Conservation (phyloP, 1,284 basidiomycete species). For the Xerocomus amazonicus region DNA sequence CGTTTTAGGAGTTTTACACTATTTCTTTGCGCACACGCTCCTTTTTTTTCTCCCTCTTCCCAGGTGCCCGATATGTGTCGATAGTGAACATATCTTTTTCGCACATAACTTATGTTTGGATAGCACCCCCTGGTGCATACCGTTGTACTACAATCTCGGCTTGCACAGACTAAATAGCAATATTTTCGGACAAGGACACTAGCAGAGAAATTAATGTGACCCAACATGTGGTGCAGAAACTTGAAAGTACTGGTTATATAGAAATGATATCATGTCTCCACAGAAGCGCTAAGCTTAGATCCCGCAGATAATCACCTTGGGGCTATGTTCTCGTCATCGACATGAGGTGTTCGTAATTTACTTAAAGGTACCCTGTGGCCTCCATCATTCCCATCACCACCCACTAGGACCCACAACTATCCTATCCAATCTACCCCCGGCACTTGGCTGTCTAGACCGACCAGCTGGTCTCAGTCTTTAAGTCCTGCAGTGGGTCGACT, state of each 20-base stretch:
- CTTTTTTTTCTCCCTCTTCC: constrained; percentile 1
- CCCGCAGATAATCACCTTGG: not conserved
- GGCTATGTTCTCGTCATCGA: constrained; percentile 15
- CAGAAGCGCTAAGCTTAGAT: constrained; percentile 1
- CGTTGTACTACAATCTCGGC: constrained; percentile 14
- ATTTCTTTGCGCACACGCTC: constrained; percentile 6
- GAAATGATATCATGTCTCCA: constrained; percentile 14
- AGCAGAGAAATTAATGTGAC: constrained; percentile 1
- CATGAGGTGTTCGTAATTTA: constrained; percentile 12
- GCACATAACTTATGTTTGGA: constrained; percentile 22
- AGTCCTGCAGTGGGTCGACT: not conserved
- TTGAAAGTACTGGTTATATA: too few relatives aligned
- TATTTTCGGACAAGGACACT: not conserved
- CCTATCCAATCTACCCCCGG: not conserved
- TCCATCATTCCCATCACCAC: constrained; percentile 4
- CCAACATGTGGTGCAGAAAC: too few relatives aligned
- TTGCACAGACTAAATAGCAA: constrained; percentile 5
- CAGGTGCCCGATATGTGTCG: not conserved
- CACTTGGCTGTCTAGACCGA: not conserved
- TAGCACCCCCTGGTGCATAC: not conserved
- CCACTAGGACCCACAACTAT: constrained; percentile 10
- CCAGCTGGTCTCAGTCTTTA: not conserved
- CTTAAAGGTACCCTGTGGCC: constrained; percentile 12
- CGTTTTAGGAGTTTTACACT: not conserved
- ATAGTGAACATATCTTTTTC: constrained; percentile 1